A percentile compares a stretch with the other conserved stretches of the same genome.
phyloP scores from a whole-genome alignment of 352 stramenopile species.

The Blastocystis sp. region DNA sequence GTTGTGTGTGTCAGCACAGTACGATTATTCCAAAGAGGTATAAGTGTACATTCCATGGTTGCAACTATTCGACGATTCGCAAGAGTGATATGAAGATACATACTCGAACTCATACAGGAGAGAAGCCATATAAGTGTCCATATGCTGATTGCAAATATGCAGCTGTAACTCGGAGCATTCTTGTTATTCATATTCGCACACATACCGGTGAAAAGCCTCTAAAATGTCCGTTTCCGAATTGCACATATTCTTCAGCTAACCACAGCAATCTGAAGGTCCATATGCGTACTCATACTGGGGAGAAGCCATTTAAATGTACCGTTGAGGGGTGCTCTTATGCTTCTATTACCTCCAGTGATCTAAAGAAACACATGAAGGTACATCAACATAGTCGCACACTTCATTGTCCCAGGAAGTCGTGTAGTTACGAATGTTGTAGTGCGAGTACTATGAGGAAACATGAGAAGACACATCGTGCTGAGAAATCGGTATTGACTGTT shows the following conservation, averaged over 20 bases:
- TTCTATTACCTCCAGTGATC: constrained; percentile 50
- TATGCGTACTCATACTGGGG: constrained; percentile 38
- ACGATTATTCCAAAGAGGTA: constrained; percentile 31
- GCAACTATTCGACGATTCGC: constrained; percentile 50
- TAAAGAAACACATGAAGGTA: constrained; percentile 54
- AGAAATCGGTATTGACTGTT: not conserved
- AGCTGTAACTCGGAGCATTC: constrained; percentile 24
- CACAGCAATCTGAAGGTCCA: constrained; percentile 58
- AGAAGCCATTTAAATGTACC: constrained; percentile 58
- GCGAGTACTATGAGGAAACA: constrained; percentile 51
- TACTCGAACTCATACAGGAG: constrained; percentile 38
- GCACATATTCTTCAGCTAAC: constrained; percentile 45
- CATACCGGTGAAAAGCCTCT: constrained; percentile 44
- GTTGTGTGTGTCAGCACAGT: not conserved
- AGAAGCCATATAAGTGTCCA: constrained; percentile 58
- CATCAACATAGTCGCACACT: constrained; percentile 14
- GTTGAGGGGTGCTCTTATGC: constrained; percentile 34
- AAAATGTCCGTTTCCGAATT: constrained; percentile 52
- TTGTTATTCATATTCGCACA: constrained; percentile 56
- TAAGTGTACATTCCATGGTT: constrained; percentile 39
- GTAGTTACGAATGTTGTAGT: constrained; percentile 33
- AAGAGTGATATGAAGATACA: constrained; percentile 53
- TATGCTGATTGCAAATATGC: constrained; percentile 56
- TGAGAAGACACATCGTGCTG: constrained; percentile 29
- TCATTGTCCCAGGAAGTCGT: constrained; percentile 10